Percentiles rank a stretch among this genome's conserved stretches.
Evolutionary conservation across 2,329 filamentous ascomycete genomes (phyloP).

Genomic region (Fusarium sp.): DNA sequence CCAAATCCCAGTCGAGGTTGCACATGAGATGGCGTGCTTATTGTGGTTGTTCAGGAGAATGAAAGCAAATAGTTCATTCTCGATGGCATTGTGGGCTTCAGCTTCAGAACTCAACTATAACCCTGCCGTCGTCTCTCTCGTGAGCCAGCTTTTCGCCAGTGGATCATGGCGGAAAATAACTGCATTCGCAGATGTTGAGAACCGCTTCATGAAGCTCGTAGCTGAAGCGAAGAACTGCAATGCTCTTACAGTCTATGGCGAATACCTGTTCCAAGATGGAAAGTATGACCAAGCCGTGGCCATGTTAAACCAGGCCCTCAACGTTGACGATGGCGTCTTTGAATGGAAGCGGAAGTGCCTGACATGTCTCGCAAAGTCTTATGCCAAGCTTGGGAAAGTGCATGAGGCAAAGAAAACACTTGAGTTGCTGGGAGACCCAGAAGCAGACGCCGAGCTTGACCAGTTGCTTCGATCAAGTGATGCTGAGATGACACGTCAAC

Average conservation of each 20-base stretch:
- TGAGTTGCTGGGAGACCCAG: slow-evolving; percentile 33
- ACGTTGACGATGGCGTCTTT: slow-evolving; percentile 29
- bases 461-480: slow-evolving; percentile 37
- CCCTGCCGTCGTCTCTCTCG: slow-evolving; percentile 45
- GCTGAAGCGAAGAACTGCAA: slow-evolving; percentile 46
- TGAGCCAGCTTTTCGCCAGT: slow-evolving; percentile 32
- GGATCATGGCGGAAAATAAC: slow-evolving; percentile 33
- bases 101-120: slow-evolving; percentile 46
- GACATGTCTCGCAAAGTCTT: slow-evolving; percentile 40
- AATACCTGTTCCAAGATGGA: slow-evolving; percentile 39
- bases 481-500: slow-evolving; percentile 36
- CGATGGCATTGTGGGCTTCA: slow-evolving; percentile 43
- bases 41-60: slow-evolving; percentile 11
- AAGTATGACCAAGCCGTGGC: slow-evolving; percentile 37
- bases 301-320: slow-evolving; percentile 41
- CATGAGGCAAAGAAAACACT: slow-evolving; percentile 41
- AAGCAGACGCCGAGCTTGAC: slow-evolving; percentile 44
- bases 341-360: slow-evolving; percentile 43
- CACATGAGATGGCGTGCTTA: slow-evolving; percentile 46
- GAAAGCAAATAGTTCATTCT: slow-evolving; percentile 16
- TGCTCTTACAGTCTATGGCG: slow-evolving; percentile 49
- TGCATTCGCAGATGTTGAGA: slow-evolving; percentile 33
- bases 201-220: slow-evolving; percentile 47
- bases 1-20: slow-evolving; percentile 19
- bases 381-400: slow-evolving; percentile 32